These are phyloP conservation scores for Crucihimalaya himalaica DNA, from an alignment of 345 rosid genomes.

Conservation along the genomic window DNA sequence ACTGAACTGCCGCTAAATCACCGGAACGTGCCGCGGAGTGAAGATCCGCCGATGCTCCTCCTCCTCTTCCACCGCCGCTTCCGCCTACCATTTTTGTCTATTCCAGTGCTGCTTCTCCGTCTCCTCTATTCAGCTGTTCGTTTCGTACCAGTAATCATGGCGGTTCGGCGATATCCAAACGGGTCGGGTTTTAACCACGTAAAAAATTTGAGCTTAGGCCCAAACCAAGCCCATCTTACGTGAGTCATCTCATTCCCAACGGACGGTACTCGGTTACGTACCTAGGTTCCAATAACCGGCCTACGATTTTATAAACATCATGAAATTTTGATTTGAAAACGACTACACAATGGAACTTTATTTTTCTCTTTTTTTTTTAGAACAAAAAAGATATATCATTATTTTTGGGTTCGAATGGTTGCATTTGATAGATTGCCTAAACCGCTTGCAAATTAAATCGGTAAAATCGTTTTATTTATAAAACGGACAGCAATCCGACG, in stretches of 20 bases:
- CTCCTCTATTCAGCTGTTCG: slow-evolving; percentile 26
- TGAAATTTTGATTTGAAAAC: too few relatives aligned
- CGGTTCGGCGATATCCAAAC: slow-evolving; percentile 4
- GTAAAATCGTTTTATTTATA: too few relatives aligned
- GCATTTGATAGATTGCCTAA: too few relatives aligned
- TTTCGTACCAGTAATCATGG: slow-evolving; percentile 13
- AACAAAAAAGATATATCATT: too few relatives aligned
- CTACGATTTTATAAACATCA: background rate
- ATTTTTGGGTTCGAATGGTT: too few relatives aligned
- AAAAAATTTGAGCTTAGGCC: background rate
- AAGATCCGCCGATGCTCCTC: slow-evolving; percentile 46
- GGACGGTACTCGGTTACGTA: background rate
- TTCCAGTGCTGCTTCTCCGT: background rate
- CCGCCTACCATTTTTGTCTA: slow-evolving; percentile 37
- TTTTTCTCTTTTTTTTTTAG: too few relatives aligned
- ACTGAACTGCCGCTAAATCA: slow-evolving; percentile 60
- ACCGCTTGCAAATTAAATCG: too few relatives aligned
- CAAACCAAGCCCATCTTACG: slow-evolving; percentile 32
- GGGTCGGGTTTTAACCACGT: background rate
- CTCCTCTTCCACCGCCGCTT: slow-evolving; percentile 28
- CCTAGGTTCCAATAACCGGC: slow-evolving; percentile 10
- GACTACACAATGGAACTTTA: too few relatives aligned
- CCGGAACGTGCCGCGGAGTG: slow-evolving; percentile 96
- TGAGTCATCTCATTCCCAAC: background rate
- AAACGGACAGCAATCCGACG: too few relatives aligned